Conservation (phyloP, 2,329 filamentous ascomycete species). For the Mycocentrospora acerina region DNA sequence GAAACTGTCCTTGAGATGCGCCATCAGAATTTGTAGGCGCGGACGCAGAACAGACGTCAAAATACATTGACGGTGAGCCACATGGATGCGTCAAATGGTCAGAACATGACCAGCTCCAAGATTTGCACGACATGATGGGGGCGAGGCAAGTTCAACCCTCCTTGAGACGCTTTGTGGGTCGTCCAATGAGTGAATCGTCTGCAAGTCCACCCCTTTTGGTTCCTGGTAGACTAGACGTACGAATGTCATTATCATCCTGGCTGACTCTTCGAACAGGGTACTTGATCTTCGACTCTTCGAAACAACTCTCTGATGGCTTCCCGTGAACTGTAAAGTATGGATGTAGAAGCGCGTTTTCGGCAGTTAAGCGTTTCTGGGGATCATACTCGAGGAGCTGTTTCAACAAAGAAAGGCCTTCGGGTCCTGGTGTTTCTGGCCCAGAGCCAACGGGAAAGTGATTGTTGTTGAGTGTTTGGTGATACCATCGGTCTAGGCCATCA, state of each 20-base stretch:
- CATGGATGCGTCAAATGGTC: slow-evolving; percentile 1
- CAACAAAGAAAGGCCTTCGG: slow-evolving; percentile 80
- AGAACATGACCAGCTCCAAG: neutral
- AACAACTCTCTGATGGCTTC: slow-evolving; percentile 78
- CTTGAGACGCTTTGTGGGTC: slow-evolving; percentile 58
- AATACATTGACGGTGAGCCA: slow-evolving; percentile 6
- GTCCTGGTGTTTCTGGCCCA: slow-evolving; percentile 42
- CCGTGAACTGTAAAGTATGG: slow-evolving; percentile 71
- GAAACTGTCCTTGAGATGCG: too few species aligned
- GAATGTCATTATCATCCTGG: slow-evolving; percentile 93
- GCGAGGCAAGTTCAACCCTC: slow-evolving; percentile 35
- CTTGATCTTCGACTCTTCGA: slow-evolving; percentile 82
- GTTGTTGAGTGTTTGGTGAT: slow-evolving; percentile 50
- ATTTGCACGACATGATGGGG: neutral
- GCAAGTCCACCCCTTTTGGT: slow-evolving; percentile 86
- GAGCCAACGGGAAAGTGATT: slow-evolving; percentile 48
- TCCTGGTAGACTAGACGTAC: slow-evolving; percentile 83
- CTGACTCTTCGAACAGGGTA: slow-evolving; percentile 90
- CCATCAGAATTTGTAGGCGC: too few species aligned
- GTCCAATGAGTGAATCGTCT: slow-evolving; percentile 70
- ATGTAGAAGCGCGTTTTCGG: slow-evolving; percentile 84
- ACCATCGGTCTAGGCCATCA: slow-evolving; percentile 68
- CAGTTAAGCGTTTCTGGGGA: slow-evolving; percentile 82
- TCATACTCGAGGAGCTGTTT: slow-evolving; percentile 88
- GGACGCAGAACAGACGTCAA: too few species aligned